Percentiles rank a stretch among this genome's conserved stretches.
These are phyloP conservation scores for Tieghemostelium lacteum DNA, from an alignment of 78 protist genomes.

Conservation along the genomic window DNA sequence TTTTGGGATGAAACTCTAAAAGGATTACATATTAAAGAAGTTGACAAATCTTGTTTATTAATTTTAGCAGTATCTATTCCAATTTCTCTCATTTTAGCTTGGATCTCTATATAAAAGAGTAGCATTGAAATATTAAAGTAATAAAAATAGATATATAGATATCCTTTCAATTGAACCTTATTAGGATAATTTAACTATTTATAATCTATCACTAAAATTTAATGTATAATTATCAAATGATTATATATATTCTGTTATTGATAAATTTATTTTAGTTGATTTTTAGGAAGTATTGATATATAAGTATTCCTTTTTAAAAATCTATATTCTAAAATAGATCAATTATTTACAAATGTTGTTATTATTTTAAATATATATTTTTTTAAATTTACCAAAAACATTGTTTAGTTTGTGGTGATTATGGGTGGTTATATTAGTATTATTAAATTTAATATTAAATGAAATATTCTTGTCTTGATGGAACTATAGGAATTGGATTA, in stretches of 20 bases:
- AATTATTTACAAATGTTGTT: no score
- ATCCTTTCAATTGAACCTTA: no score
- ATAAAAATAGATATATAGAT: no score
- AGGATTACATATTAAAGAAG: constrained; percentile 20
- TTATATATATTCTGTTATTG: no score
- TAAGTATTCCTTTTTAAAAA: neutral
- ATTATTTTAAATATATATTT: no score
- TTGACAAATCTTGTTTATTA: constrained; percentile 3
- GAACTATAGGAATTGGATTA: neutral
- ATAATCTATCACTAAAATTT: no score
- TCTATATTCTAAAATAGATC: neutral
- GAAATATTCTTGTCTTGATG: neutral
- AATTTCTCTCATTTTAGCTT: neutral
- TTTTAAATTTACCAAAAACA: neutral
- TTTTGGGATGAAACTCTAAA: constrained; percentile 54
- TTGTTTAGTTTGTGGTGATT: neutral
- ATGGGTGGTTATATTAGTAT: no score
- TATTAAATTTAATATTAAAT: no score
- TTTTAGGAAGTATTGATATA: neutral
- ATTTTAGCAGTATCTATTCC: neutral
- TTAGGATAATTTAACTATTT: no score
- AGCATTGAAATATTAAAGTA: no score
- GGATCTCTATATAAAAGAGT: neutral
- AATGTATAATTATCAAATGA: no score
- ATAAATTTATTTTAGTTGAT: no score